Conservation (phyloP, 495 filamentous ascomycete species). For the Annulohypoxylon stygium region DNA sequence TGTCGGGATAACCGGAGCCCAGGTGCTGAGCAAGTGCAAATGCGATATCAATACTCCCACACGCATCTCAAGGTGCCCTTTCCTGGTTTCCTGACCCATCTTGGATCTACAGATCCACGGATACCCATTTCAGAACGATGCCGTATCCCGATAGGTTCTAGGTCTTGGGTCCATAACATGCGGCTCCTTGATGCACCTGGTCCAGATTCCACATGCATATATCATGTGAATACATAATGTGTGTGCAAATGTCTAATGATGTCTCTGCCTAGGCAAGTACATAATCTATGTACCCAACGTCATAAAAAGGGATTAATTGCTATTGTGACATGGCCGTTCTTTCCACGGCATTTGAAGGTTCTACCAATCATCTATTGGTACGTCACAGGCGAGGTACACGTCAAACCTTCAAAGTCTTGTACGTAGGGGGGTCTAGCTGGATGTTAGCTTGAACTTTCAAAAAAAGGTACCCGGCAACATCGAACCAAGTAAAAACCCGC, state of each 20-base stretch:
- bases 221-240: neutral
- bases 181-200: slow-evolving; percentile 1
- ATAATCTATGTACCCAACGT: neutral
- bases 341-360: slow-evolving; percentile 2
- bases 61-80: neutral
- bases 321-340: slow-evolving; percentile 1
- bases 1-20: neutral
- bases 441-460: slow-evolving; percentile 18
- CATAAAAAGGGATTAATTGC: neutral
- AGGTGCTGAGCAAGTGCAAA: neutral
- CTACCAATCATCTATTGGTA: slow-evolving; percentile 25
- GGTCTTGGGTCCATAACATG: neutral
- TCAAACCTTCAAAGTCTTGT: slow-evolving; percentile 18
- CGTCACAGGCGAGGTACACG: slow-evolving; percentile 21
- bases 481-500: slow-evolving; percentile 15
- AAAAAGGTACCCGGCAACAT: slow-evolving; percentile 3
- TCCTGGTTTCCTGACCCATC: neutral
- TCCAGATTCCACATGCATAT: neutral
- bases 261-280: neutral
- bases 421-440: neutral
- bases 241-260: neutral
- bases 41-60: neutral
- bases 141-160: neutral
- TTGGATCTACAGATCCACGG: no score
- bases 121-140: neutral